Evolutionary conservation across 208 protist species (phyloP), one percentile per base, ranked within the genome.

Genomic region (Trypanosoma congolense): DNA sequence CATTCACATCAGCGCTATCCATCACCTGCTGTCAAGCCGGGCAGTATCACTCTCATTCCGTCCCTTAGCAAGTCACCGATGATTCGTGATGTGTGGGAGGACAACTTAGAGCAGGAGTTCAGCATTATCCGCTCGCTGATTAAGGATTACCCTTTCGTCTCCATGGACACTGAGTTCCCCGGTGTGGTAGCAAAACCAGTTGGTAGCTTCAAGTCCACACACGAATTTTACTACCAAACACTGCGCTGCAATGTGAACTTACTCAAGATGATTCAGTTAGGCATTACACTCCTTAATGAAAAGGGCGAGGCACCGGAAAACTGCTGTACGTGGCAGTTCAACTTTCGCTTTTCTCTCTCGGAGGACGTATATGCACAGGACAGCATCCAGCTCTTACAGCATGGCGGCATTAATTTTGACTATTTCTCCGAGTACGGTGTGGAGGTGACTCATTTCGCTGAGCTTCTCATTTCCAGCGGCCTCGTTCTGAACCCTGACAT

Each of bases 111-210:
- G 44, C 76, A 94, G 55, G 97, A 99, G 70, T 98, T 99, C 63
- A 84, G 68, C 26, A 61, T 84, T 24, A 98, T 99, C 8, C 80
- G 91, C 14, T 82, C 95, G 6, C 64, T 98, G 0, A 70, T 99
- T 33, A 82, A 97, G 45, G 83, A 98, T 47, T 99, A 98, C 74
- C 96, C 97, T 3, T 99, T 92, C 74, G 90, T 96, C n/a, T 79
- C 82, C 19, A 90, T 98, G 96, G 98, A 99, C 75, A 99, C 98
- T 9, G 97, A 99, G 78, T 99, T 99, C 72, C 98, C 98, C 40
- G 98, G 98, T 21, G 93, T 98, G 42, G 98, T 99, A 21, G 96
- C 93, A 8, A 83, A 96, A 73, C 96, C 97, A 5, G 84, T 97
- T 6, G 97, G 97, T 43, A 92, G 70, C 68, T 98, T 98, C 70